phyloP scores from a whole-genome alignment of 78 protist species.

The Dictyostelium intermedium region DNA sequence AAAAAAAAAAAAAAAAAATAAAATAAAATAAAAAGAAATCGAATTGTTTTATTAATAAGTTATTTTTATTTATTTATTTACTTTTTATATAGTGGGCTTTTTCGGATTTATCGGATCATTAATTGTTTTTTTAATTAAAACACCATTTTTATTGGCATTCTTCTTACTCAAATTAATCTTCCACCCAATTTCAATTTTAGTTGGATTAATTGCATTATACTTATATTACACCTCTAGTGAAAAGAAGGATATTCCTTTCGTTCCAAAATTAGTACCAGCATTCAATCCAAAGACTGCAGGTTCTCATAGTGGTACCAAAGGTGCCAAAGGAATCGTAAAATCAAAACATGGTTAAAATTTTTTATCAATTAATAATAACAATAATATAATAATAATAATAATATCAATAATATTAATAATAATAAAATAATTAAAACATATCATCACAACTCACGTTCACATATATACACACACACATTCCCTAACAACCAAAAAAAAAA shows the following conservation, averaged over 20 bases:
- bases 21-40: neutral
- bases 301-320: constrained; percentile 1
- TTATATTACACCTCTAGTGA: neutral
- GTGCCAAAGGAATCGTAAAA: neutral
- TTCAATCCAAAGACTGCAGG: constrained; percentile 17
- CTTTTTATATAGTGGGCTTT: constrained; percentile 49
- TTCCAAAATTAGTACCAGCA: constrained; percentile 52
- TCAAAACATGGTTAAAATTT: neutral
- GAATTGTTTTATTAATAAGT: neutral
- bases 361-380: no score
- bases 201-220: constrained; percentile 39
- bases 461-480: neutral
- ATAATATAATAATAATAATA: neutral
- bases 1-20: no score
- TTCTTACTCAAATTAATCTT: constrained; percentile 27
- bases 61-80: neutral
- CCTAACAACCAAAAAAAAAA: neutral
- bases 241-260: constrained; percentile 41
- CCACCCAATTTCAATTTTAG: constrained; percentile 72
- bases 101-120: constrained; percentile 22
- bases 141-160: constrained; percentile 24
- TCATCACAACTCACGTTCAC: neutral
- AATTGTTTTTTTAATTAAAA: constrained; percentile 29
- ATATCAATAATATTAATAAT: neutral
- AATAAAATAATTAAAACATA: neutral